These are phyloP conservation scores for Chaetomium sp. DNA, from an alignment of 2,329 filamentous ascomycete genomes.

Conservation along the genomic window DNA sequence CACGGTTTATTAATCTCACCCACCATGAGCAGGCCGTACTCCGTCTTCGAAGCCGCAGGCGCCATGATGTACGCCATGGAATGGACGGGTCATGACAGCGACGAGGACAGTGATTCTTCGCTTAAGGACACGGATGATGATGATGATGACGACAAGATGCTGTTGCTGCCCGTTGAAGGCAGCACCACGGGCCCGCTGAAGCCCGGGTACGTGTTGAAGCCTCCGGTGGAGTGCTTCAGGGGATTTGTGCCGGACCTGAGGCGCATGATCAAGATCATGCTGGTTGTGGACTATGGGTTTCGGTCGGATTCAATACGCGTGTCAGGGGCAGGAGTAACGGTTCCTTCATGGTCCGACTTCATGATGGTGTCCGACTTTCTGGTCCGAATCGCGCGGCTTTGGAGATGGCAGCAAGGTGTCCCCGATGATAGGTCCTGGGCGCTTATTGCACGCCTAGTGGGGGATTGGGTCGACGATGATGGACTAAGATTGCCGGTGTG, in stretches of 20 bases:
- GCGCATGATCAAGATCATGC: conserved; percentile 2
- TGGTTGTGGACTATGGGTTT: conserved; percentile 5
- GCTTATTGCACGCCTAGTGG: not conserved
- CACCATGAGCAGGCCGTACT: not conserved
- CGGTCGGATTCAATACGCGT: not conserved
- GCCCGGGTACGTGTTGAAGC: not conserved
- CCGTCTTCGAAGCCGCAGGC: not conserved
- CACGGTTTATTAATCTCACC: not conserved
- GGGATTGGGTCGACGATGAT: not conserved
- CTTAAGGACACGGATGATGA: not conserved
- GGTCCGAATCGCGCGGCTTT: not conserved
- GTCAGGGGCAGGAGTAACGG: not conserved
- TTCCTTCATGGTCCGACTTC: not conserved
- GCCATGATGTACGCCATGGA: conserved; percentile 3
- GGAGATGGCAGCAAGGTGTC: not conserved
- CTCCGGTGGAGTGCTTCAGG: not conserved
- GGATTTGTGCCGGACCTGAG: not conserved
- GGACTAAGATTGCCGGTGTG: conserved; percentile 1
- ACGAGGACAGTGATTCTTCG: not conserved
- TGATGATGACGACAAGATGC: not conserved
- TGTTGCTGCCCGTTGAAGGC: too few relatives aligned
- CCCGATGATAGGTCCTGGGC: not conserved
- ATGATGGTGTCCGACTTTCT: not conserved
- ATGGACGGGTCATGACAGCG: not conserved
- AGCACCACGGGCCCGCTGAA: not conserved